Evolutionary conservation across 495 filamentous ascomycete species (phyloP), one percentile per base, ranked within the genome.

Genomic region (Talaromyces adpressus): DNA sequence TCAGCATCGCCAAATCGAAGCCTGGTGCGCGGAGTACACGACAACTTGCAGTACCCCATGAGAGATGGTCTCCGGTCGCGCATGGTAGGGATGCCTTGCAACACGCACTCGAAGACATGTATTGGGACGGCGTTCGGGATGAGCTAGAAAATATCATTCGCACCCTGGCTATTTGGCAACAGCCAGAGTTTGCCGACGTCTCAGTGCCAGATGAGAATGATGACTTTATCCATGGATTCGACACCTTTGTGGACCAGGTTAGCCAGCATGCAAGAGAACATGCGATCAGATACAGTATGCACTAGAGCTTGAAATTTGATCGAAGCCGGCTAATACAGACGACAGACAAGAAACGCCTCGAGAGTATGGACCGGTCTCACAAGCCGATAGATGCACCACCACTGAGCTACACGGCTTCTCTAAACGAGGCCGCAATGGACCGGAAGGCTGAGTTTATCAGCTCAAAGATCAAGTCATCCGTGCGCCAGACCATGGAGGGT

Each of bases 221-320:
- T 47, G 51, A 66, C 51, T 23, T 67, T 56, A 63, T 72, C 36
- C 66, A 73, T 65, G 71, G 71, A n/a, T 75, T 69, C 57, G 70
- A 75, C 51, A 71, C 73, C 0, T 75, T 75, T 36, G n/a, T 75
- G 7, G 71, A 73, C 54, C 71, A 73, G 45, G 45, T 49, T 49
- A 49, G 45, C 45, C 45, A 49, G 18, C 45, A 45, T 70, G 73
- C 57, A 69, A 54, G 69, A 49, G 49, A 68, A 34, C 60, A 70
- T 11, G 51, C 51, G 23, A 54, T 54, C 9, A 54, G 23, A 54
- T 54, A 54, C 22, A 54, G 51, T 54, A 54, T 29, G 51, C 9
- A 29, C 23, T 12, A 29, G 23, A 29, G 5, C 9, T 23, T 14
- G 51, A 29, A 54, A 23, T 25, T 23, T 54, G 51, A 27, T 27